Evolutionary conservation across 2,329 filamentous ascomycete genomes (phyloP).

Genomic region (Coniochaeta pulveracea): DNA sequence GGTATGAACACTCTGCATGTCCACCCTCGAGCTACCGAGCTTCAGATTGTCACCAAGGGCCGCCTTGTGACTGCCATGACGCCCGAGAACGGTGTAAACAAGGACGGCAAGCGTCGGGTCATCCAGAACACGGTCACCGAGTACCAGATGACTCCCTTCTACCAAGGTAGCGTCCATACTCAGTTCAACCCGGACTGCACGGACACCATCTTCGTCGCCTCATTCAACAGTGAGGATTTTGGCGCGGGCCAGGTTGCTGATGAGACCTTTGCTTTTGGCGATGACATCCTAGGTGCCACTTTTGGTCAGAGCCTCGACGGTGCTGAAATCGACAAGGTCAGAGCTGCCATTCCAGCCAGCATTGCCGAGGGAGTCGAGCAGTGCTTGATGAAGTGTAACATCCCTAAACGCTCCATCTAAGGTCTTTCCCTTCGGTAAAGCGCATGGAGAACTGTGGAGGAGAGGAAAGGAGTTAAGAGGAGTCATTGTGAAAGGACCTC

Average conservation of each 20-base stretch:
- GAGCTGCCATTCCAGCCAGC: constrained; percentile 9
- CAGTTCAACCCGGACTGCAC: constrained; percentile 45
- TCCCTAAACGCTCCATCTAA: constrained; percentile 1
- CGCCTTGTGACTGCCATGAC: constrained; percentile 38
- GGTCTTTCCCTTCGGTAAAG: no score
- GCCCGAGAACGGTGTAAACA: constrained; percentile 37
- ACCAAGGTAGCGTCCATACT: constrained; percentile 40
- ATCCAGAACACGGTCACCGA: constrained; percentile 23
- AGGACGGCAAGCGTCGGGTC: constrained; percentile 22
- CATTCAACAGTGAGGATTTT: constrained; percentile 37
- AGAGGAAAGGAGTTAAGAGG: no score
- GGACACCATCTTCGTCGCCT: constrained; percentile 35
- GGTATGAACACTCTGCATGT: constrained; percentile 47
- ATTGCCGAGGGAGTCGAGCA: constrained; percentile 9
- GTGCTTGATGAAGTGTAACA: constrained; percentile 8
- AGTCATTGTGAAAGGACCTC: no score
- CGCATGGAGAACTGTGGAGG: no score
- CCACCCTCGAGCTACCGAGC: constrained; percentile 40
- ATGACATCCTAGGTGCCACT: constrained; percentile 32
- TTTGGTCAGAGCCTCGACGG: constrained; percentile 33
- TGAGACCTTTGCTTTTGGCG: constrained; percentile 33
- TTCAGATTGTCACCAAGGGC: constrained; percentile 38
- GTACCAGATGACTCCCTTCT: constrained; percentile 41
- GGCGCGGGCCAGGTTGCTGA: constrained; percentile 39
- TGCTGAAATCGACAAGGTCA: constrained; percentile 16